Evolutionary conservation across 140 eudicot species (phyloP), one percentile per base, ranked within the genome.

Genomic region (Erigeron philadelphicus): DNA sequence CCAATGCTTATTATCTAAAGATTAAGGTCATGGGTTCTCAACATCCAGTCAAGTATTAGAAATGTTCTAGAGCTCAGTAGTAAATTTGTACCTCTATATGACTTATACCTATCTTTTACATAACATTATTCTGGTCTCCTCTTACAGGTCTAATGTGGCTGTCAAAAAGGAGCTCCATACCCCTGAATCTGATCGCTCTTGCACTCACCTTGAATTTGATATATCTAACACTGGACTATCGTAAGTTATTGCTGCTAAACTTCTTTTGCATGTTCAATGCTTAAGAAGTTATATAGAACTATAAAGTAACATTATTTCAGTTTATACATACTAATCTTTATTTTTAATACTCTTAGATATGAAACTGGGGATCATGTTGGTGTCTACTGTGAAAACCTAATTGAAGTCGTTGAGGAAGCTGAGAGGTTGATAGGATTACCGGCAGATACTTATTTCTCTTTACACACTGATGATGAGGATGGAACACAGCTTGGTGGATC

Each of bases 311-410:
- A 19, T 57, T 11, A 21, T 57, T 7, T 6, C 11, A 16, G 15
- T 21, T 52, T 16, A 53, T 53, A 9, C 13, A 5, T 57, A 15
- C 43, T 46, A 21, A 15, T 31, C 31, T 45, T 13, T 38, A 2
- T 9, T 58, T 35, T 25, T 31, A 49, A 9, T 46, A 57, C 13
- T 60, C 56, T 68, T 80, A 93, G 98, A 62, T 93, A 89, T 53
- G 98, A 89, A 81, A 93, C 98, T 56, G 98, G 98, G 25, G 98
- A 93, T 64, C 98, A 93, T 76, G 88, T 93, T 74, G 98, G 98
- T 73, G 96, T 93, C 21, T 93, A 83, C 79, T 84, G 95, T 80
- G 96, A 93, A 76, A 93, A 93, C 73, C 70, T 78, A 72, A 74
- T 49, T 78, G 98, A 93, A 81, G 80, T 77, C 48, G 96, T 93